Percentiles rank a stretch among this genome's conserved stretches.
Evolutionary conservation across 2,329 filamentous ascomycete genomes (phyloP).

Genomic region (Phaeosphaeria sp.): DNA sequence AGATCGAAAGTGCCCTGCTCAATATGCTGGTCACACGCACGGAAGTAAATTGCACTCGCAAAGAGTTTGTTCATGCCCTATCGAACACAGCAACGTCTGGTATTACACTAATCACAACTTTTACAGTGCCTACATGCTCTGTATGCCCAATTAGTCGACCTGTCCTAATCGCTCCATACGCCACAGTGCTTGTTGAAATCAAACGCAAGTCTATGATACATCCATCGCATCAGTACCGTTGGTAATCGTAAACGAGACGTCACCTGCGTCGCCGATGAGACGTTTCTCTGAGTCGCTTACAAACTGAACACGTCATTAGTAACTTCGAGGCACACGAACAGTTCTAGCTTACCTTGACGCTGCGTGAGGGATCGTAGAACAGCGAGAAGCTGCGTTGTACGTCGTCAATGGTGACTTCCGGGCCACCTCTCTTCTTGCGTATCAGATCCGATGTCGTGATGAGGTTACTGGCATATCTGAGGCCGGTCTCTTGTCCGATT

Average conservation of each 20-base stretch:
- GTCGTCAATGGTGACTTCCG: constrained; percentile 83
- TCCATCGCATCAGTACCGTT: constrained; percentile 73
- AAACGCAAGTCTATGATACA: constrained; percentile 56
- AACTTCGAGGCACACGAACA: neutral
- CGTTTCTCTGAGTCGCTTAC: constrained; percentile 89
- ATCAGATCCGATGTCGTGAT: constrained; percentile 94
- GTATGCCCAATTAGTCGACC: constrained; percentile 27
- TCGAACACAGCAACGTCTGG: constrained; percentile 3
- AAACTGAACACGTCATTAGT: constrained; percentile 59
- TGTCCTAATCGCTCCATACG: constrained; percentile 26
- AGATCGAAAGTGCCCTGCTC: neutral
- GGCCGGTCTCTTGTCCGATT: constrained; percentile 88
- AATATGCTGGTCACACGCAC: neutral
- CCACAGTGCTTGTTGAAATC: constrained; percentile 14
- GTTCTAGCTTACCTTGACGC: constrained; percentile 66
- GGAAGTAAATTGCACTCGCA: neutral
- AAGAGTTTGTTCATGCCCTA: neutral
- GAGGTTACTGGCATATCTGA: constrained; percentile 96
- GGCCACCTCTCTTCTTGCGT: constrained; percentile 81
- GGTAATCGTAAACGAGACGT: constrained; percentile 69
- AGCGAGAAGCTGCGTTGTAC: constrained; percentile 92
- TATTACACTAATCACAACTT: constrained; percentile 26
- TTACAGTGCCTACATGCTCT: constrained; percentile 14
- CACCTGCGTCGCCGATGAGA: constrained; percentile 86
- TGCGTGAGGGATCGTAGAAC: constrained; percentile 89